Evolutionary conservation across 176 grass and related monocot species (phyloP).

Genomic region (Pontederia crassipes): DNA sequence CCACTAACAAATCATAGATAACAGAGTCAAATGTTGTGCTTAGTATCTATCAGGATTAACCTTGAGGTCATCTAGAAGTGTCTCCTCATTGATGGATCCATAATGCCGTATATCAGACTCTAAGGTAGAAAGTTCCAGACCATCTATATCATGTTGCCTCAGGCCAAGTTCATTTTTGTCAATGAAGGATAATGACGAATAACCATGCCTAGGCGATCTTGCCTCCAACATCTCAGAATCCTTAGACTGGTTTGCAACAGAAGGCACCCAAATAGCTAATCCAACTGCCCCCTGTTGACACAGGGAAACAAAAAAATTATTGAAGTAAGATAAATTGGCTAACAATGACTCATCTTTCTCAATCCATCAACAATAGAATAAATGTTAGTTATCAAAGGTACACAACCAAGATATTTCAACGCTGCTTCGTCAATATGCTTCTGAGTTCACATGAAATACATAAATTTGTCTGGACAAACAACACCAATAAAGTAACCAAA

Average conservation of each 20-base stretch:
- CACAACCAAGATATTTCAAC: no score
- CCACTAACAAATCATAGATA: no score
- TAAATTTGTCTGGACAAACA: no score
- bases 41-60: slow-evolving; percentile 25
- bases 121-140: slow-evolving; percentile 58
- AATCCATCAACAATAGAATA: background rate
- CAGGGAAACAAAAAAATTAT: slow-evolving; percentile 12
- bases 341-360: background rate
- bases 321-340: background rate
- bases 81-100: slow-evolving; percentile 64
- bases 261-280: slow-evolving; percentile 97
- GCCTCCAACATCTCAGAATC: slow-evolving; percentile 39
- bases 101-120: slow-evolving; percentile 38
- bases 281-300: slow-evolving; percentile 87
- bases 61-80: slow-evolving; percentile 93
- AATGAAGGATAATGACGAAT: slow-evolving; percentile 54
- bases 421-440: no score
- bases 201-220: slow-evolving; percentile 54
- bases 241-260: slow-evolving; percentile 64
- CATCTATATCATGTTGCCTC: slow-evolving; percentile 39
- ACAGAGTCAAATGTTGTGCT: no score
- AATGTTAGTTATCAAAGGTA: no score
- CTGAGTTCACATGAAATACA: no score
- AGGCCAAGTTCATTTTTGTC: slow-evolving; percentile 42
- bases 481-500: no score